Conservation (phyloP, 108 stramenopile species). For the Epithemia pelagica region DNA sequence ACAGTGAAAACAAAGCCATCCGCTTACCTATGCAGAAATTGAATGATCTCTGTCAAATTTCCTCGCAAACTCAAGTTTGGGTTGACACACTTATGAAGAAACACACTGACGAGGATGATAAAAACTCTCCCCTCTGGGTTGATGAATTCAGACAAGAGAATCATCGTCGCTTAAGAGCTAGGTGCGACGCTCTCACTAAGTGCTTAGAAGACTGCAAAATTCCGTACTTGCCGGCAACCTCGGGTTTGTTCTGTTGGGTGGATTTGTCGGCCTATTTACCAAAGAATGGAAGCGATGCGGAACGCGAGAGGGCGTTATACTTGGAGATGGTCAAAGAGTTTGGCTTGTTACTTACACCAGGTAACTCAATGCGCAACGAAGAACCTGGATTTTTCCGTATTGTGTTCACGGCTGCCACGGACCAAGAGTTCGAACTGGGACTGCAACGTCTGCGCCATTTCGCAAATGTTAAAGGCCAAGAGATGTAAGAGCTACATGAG, state of each 20-base stretch:
- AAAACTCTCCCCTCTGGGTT: slow-evolving; percentile 28
- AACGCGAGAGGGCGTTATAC: slow-evolving; percentile 67
- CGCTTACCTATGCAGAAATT: slow-evolving; percentile 67
- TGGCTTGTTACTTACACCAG: slow-evolving; percentile 82
- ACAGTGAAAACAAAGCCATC: slow-evolving; percentile 73
- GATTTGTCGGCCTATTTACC: slow-evolving; percentile 70
- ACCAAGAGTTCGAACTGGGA: slow-evolving; percentile 67
- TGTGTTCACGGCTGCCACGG: slow-evolving; percentile 79
- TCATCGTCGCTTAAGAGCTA: slow-evolving; percentile 36
- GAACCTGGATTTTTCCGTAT: slow-evolving; percentile 78
- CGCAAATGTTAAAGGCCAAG: slow-evolving; percentile 10
- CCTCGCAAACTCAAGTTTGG: slow-evolving; percentile 70
- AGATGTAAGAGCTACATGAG: too few species aligned
- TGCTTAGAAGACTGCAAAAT: slow-evolving; percentile 53
- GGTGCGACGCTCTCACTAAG: slow-evolving; percentile 45
- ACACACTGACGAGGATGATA: not conserved
- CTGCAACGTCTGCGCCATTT: slow-evolving; percentile 55
- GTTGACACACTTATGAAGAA: slow-evolving; percentile 52
- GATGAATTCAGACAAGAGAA: slow-evolving; percentile 47
- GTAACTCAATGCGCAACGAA: slow-evolving; percentile 75
- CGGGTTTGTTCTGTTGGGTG: slow-evolving; percentile 83
- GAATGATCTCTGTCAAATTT: slow-evolving; percentile 78
- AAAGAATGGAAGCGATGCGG: slow-evolving; percentile 19
- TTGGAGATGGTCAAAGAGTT: slow-evolving; percentile 58
- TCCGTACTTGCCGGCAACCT: slow-evolving; percentile 54